Evolutionary conservation across 225 moss, liverwort and hornwort genomes (phyloP).

Genomic region (Takakia lepidozioides): DNA sequence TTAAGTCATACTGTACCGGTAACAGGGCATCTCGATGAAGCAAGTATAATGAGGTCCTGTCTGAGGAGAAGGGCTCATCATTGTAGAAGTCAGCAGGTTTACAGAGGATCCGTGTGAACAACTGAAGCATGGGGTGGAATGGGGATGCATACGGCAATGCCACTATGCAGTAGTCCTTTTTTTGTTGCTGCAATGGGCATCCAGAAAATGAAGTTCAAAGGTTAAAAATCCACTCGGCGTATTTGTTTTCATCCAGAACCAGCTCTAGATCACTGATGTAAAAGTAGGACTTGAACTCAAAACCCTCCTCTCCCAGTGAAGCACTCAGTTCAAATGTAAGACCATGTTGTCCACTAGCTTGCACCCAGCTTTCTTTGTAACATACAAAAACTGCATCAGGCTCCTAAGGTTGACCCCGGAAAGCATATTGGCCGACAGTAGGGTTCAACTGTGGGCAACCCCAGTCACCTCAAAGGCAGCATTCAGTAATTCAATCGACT

Average conservation of each 20-base stretch:
- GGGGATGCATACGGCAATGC: slow-evolving; percentile 30
- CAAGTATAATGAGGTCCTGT: slow-evolving; percentile 29
- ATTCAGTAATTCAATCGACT: slow-evolving; percentile 37
- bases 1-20: slow-evolving; percentile 16
- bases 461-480: slow-evolving; percentile 27
- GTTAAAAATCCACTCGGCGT: no score
- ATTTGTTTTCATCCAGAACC: no score
- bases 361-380: no score
- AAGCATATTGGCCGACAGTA: neutral
- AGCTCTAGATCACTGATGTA: no score
- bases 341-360: no score
- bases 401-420: no score
- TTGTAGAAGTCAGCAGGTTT: slow-evolving; percentile 21
- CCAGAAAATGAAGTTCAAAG: no score
- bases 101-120: slow-evolving; percentile 25
- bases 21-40: slow-evolving; percentile 37
- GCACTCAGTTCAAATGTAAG: no score
- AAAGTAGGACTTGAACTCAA: neutral
- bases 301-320: no score
- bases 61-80: slow-evolving; percentile 26
- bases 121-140: slow-evolving; percentile 35
- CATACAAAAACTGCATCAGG: no score
- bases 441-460: neutral
- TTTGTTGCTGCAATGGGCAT: slow-evolving; percentile 26
- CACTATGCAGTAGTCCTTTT: slow-evolving; percentile 45